Evolutionary conservation across 768 basidiomycete species (phyloP), one percentile per base, ranked within the genome.

Genomic region (Brasilioporus rufonigricans): DNA sequence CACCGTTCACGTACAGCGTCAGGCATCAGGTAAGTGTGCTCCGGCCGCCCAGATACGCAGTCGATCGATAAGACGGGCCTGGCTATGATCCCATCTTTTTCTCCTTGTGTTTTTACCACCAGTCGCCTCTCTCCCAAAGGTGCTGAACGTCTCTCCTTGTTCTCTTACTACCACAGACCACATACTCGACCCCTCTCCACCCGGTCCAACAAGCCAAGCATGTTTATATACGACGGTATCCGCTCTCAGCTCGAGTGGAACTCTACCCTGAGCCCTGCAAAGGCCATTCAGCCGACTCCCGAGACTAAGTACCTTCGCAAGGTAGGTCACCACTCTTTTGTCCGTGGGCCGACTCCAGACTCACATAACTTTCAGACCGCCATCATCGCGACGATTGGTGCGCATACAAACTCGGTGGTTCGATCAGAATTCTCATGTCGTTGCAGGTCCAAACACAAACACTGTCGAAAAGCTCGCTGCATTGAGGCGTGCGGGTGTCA

Each of bases 331-430:
- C 32, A n/a, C 36, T 12, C 26, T 40, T 31, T 18, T 26, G 10
- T 29, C 31, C 4, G 18, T 31, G 12, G n/a, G 14, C 39, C 16
- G 44, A 26, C 27, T 38, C 45, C 9, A 43, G 36, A 50, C 47
- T 63, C 32, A 61, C 41, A n/a, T 44, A 50, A 13, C 59, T 36
- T 43, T 19, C 63, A 99, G 97, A 97, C 94, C 14, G 81, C 91
- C 56, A 98, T 99, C 76, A 98, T 99, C 72, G 96, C 95, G 56
- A 99, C 97, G 62, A 99, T 99, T 68, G 97, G 96, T 90, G 62
- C 56, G 80, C 57, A 53, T 56, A 53, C 55, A 13, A 27, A 16
- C 45, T 13, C n/a, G 39, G 14, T 43, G 5, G 31, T 27, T 41
- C 27, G 50, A 31, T 31, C 38, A 19, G 27, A 19, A 23, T 4